Percentiles rank a stretch among this genome's conserved stretches.
Conservation (phyloP, 352 stramenopile species). For the Pythium angustatum region DNA sequence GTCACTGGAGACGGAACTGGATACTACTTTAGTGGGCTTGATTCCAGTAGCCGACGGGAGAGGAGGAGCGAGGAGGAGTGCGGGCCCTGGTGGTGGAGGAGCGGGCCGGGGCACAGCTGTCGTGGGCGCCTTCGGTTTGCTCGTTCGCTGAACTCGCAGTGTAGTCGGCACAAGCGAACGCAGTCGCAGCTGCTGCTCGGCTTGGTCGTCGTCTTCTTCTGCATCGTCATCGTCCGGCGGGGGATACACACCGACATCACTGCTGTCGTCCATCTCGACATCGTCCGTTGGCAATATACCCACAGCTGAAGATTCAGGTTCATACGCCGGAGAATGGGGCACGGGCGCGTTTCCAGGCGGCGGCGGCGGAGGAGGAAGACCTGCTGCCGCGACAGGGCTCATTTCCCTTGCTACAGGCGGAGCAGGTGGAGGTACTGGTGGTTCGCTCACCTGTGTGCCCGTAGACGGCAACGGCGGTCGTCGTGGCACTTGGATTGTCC, state of each 20-base stretch:
- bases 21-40: neutral
- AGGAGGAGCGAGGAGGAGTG: neutral
- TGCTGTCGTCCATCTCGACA: conserved; percentile 4
- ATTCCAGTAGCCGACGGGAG: neutral
- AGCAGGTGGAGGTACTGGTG: conserved; percentile 3
- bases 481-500: conserved; percentile 59
- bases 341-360: too few relatives aligned
- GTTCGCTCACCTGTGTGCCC: conserved; percentile 20
- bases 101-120: conserved; percentile 8
- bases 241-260: conserved; percentile 29
- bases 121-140: conserved; percentile 1
- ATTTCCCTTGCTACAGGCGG: neutral
- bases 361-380: conserved; percentile 13
- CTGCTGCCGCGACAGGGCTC: neutral
- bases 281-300: neutral
- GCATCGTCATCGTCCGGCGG: conserved; percentile 12
- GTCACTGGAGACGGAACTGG: conserved; percentile 47
- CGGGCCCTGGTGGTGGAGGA: conserved; percentile 11
- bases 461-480: conserved; percentile 51
- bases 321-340: conserved; percentile 24
- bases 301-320: conserved; percentile 21
- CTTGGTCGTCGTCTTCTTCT: conserved; percentile 35
- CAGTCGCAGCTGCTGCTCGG: conserved; percentile 46
- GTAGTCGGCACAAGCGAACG: conserved; percentile 62
- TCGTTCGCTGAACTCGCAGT: conserved; percentile 50